Evolutionary conservation across 2,329 filamentous ascomycete species (phyloP).

Genomic region (Microdochium nivale): DNA sequence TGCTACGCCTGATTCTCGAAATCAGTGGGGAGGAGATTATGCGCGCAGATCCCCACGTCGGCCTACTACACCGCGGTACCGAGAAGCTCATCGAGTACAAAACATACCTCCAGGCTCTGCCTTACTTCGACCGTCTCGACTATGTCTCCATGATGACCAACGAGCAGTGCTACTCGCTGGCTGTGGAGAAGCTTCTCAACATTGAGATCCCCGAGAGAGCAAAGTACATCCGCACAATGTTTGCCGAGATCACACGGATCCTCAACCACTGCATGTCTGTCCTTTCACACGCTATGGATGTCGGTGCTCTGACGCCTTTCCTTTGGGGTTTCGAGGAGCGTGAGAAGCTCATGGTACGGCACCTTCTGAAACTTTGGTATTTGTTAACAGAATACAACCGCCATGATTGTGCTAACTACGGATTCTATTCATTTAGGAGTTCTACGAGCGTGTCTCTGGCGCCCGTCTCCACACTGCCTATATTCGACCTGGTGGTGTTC

Average conservation of each 20-base stretch:
- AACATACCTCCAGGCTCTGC: conserved; percentile 94
- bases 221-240: conserved; percentile 94
- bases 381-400: background rate
- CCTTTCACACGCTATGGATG: conserved; percentile 96
- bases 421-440: conserved; percentile 62
- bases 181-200: conserved; percentile 96
- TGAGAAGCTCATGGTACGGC: conserved; percentile 95
- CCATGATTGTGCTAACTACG: background rate
- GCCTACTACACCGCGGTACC: conserved; percentile 89
- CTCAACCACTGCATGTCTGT: conserved; percentile 98
- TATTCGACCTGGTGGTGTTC: conserved; percentile 90
- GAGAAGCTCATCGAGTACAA: conserved; percentile 99
- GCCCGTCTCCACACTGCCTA: conserved; percentile 96
- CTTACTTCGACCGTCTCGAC: conserved; percentile 97
- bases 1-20: conserved; percentile 94
- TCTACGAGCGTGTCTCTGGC: conserved; percentile 98
- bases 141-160: conserved; percentile 99
- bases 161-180: conserved; percentile 93
- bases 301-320: conserved; percentile 95
- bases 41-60: conserved; percentile 92
- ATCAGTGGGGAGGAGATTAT: conserved; percentile 97
- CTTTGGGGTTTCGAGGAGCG: conserved; percentile 99
- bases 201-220: conserved; percentile 91
- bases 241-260: conserved; percentile 88
- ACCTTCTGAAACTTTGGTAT: background rate